Percentiles rank a stretch among this genome's conserved stretches.
These are phyloP conservation scores for Digitaria exilis DNA, from an alignment of 202 grass and related monocot species.

Conservation along the genomic window DNA sequence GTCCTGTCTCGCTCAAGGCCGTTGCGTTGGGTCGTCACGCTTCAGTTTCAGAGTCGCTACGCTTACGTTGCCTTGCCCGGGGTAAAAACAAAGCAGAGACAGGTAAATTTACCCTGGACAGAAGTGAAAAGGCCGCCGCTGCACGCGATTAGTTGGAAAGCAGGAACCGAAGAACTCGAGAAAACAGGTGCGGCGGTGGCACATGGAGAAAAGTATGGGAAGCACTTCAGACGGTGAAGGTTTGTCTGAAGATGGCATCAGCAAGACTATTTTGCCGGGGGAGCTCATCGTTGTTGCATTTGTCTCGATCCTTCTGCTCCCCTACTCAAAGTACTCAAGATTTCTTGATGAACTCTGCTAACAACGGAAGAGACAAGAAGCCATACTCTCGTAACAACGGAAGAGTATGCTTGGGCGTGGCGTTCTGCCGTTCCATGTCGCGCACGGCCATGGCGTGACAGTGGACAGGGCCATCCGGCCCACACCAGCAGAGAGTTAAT, in stretches of 20 bases:
- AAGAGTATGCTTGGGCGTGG: too few species aligned
- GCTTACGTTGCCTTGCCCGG: neutral
- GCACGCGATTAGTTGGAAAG: neutral
- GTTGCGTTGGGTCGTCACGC: neutral
- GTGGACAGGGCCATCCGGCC: neutral
- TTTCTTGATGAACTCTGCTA: neutral
- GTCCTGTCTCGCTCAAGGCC: neutral
- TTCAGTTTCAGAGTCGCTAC: too few species aligned
- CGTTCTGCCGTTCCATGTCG: neutral
- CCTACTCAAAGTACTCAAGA: neutral
- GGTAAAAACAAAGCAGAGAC: neutral
- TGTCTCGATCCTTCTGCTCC: neutral
- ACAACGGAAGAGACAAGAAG: neutral
- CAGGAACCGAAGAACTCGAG: neutral
- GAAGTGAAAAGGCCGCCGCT: neutral
- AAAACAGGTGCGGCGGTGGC: neutral
- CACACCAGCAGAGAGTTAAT: neutral
- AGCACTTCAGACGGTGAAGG: neutral
- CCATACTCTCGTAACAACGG: too few species aligned
- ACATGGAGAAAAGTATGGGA: neutral
- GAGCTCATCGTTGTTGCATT: neutral
- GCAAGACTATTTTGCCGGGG: neutral
- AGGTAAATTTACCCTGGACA: neutral
- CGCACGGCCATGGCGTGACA: neutral
- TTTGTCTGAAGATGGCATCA: neutral